phyloP scores from a whole-genome alignment of 257 asterid species.

The Lycium ferocissimum region DNA sequence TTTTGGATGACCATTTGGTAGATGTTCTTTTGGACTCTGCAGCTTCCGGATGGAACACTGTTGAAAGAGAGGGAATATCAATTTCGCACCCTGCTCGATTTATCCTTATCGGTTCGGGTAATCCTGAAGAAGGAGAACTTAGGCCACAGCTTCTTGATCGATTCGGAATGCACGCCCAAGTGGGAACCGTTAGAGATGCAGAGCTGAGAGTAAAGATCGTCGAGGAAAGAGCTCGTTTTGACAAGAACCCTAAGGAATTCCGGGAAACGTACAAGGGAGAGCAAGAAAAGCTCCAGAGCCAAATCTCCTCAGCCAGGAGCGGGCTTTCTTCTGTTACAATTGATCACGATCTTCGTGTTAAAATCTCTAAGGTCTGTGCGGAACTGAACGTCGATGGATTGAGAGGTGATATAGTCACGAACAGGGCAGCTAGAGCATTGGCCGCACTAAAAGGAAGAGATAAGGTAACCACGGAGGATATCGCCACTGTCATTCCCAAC shows the following conservation, averaged over 20 bases:
- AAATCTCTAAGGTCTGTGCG: conserved; percentile 85
- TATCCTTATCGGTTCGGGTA: conserved; percentile 91
- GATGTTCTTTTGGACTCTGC: conserved; percentile 92
- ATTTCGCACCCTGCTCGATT: conserved; percentile 94
- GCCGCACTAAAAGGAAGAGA: conserved; percentile 91
- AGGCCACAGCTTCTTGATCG: conserved; percentile 97
- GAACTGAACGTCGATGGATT: conserved; percentile 89
- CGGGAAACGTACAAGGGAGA: conserved; percentile 68
- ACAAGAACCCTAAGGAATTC: conserved; percentile 76
- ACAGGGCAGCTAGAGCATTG: conserved; percentile 88
- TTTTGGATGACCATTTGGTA: conserved; percentile 89
- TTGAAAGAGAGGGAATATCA: conserved; percentile 93
- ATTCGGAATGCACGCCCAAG: conserved; percentile 98
- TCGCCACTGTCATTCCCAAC: conserved; percentile 87
- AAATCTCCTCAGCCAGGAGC: conserved; percentile 71
- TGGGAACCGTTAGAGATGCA: conserved; percentile 85
- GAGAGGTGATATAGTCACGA: conserved; percentile 90
- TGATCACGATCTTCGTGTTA: conserved; percentile 79
- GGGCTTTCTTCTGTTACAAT: conserved; percentile 62
- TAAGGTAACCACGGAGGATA: conserved; percentile 74
- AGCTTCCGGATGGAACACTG: conserved; percentile 95
- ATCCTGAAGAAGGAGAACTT: conserved; percentile 96
- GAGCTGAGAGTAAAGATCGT: conserved; percentile 96
- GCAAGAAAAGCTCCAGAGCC: conserved; percentile 83
- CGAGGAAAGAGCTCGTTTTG: conserved; percentile 91